Percentiles rank a stretch among this genome's conserved stretches.
These are phyloP conservation scores for Fusarium gaditjirri DNA, from an alignment of 2,329 filamentous ascomycete species.

Conservation along the genomic window DNA sequence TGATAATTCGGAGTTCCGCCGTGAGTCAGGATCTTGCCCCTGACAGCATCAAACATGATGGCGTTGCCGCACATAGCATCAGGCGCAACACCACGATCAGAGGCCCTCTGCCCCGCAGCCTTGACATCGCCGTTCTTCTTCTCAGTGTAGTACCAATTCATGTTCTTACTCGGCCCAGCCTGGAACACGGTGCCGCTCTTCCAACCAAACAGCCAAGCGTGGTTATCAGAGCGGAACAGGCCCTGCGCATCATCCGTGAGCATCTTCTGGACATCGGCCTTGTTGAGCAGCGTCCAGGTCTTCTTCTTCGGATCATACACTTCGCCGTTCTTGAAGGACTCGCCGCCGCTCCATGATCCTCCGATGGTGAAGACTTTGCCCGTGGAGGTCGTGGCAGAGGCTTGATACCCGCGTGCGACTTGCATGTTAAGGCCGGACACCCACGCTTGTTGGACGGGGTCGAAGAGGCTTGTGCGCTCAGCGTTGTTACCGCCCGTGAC, in stretches of 20 bases:
- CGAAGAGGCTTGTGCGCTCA: constrained; percentile 60
- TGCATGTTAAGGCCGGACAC: constrained; percentile 12
- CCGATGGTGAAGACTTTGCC: constrained; percentile 33
- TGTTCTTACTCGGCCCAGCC: constrained; percentile 61
- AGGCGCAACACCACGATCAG: constrained; percentile 51
- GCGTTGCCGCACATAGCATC: constrained; percentile 65
- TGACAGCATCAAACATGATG: constrained; percentile 68
- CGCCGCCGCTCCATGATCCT: constrained; percentile 25
- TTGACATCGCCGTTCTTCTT: constrained; percentile 32
- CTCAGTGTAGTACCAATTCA: constrained; percentile 65
- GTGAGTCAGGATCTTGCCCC: constrained; percentile 64
- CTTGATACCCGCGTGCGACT: constrained; percentile 23
- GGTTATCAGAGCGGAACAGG: constrained; percentile 54
- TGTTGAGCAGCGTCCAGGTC: constrained; percentile 33
- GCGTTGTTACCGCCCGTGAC: constrained; percentile 65
- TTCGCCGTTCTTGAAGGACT: constrained; percentile 21
- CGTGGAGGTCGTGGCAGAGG: constrained; percentile 23
- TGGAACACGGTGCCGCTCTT: constrained; percentile 63
- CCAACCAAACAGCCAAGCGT: constrained; percentile 47
- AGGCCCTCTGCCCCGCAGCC: constrained; percentile 40
- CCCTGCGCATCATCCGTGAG: constrained; percentile 61
- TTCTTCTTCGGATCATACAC: constrained; percentile 23
- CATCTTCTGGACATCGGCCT: constrained; percentile 57
- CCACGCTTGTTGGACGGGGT: constrained; percentile 35
- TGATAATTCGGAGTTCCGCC: constrained; percentile 62